These are phyloP conservation scores for Thielaviopsis musarum DNA, from an alignment of 2,329 filamentous ascomycete species.

Conservation along the genomic window DNA sequence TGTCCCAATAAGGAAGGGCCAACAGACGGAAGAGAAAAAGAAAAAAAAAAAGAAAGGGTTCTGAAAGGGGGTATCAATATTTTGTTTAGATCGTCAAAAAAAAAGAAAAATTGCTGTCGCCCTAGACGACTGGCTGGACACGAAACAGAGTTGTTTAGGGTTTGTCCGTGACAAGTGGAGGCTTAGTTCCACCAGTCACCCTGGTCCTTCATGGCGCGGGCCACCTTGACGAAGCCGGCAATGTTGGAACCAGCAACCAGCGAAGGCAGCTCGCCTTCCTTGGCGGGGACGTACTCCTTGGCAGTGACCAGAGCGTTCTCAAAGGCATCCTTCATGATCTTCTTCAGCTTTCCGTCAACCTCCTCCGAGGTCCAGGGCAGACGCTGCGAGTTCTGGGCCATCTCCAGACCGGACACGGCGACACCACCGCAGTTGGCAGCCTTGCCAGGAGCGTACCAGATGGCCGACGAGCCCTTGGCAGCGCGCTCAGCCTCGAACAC, in stretches of 20 bases:
- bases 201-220: slow-evolving; percentile 84
- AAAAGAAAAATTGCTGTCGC: no score
- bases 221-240: slow-evolving; percentile 94
- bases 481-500: slow-evolving; percentile 68
- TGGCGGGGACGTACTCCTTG: slow-evolving; percentile 65
- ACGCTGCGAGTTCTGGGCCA: slow-evolving; percentile 92
- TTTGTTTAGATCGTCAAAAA: no score
- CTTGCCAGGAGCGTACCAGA: slow-evolving; percentile 97
- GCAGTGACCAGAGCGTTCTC: slow-evolving; percentile 76
- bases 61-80: no score
- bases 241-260: slow-evolving; percentile 93
- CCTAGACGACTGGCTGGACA: no score
- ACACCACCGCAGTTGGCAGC: slow-evolving; percentile 96
- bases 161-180: no score
- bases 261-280: slow-evolving; percentile 72
- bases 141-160: no score
- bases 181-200: slow-evolving; percentile 68
- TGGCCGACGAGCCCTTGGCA: slow-evolving; percentile 48
- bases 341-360: slow-evolving; percentile 80
- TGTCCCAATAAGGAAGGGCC: not conserved
- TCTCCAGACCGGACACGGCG: slow-evolving; percentile 91
- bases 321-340: slow-evolving; percentile 91
- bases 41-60: not conserved
- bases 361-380: slow-evolving; percentile 76
- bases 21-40: not conserved